Evolutionary conservation across 176 grass and related monocot species (phyloP), one percentile per base, ranked within the genome.

Genomic region (Saccharum officinarum): DNA sequence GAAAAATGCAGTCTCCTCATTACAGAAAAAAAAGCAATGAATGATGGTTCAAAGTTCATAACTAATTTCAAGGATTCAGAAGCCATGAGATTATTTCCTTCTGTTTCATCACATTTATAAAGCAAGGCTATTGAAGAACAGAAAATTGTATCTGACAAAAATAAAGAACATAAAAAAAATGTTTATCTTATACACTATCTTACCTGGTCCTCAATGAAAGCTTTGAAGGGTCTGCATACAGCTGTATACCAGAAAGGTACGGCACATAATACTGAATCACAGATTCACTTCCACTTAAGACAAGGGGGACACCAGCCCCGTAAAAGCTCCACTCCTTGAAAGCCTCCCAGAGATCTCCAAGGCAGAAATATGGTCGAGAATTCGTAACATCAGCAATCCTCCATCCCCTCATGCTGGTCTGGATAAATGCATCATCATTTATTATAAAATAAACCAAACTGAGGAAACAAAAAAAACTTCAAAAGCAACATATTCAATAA

Each of bases 211-310:
- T 89, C 11, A 61, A 38, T 71, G 81, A 70, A 73, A 85, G 49
- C 31, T 78, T 92, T 57, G 82, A 89, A 40, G 86, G 63, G 67
- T 95, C 89, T 11, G 85, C 82, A 77, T 90, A 98, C 10, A 98
- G 36, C 76, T 98, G 95, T 78, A 98, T 95, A 17, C 87, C 92
- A 82, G 95, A 98, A 44, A 98, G 92, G 71, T 89, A 98, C 3
- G 95, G 95, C 50, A 98, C 95, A 68, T 95, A 98, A 81, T 98
- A 95, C 64, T 98, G 95, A 76, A 92, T 88, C 26, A 98, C 92
- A 68, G 81, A 87, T 68, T 98, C 92, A 39, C 36, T 93, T 25
- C 86, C 90, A 80, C 89, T 92, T 69, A 97, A 87, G 80, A 94
- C 30, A 31, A 98, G 86, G 17, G 92, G 95, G 8, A 95, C 95